Evolutionary conservation across 1,284 basidiomycete species (phyloP).

Genomic region (Pseudozyma pruni): DNA sequence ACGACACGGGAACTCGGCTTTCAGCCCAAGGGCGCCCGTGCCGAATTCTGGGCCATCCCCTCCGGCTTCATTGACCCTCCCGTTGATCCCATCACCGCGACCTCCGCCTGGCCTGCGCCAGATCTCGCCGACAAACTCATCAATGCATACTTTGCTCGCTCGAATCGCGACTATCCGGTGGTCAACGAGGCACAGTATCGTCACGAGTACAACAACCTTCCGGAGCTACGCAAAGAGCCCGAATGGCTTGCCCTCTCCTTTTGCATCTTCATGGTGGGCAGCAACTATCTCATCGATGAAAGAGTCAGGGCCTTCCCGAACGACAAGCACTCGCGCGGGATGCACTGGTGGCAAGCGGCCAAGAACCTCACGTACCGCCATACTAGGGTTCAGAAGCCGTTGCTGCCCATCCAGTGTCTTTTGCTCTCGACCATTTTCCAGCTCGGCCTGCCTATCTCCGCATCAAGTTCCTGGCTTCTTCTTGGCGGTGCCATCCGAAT

Average conservation of each 20-base stretch:
- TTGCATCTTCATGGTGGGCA: constrained; percentile 52
- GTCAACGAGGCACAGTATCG: constrained; percentile 54
- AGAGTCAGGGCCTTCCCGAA: constrained; percentile 19
- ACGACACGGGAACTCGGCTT: constrained; percentile 21
- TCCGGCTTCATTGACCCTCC: constrained; percentile 31
- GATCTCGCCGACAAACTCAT: constrained; percentile 51
- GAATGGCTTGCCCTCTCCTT: constrained; percentile 46
- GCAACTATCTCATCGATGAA: constrained; percentile 40
- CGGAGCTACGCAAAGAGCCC: constrained; percentile 36
- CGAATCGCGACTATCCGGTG: constrained; percentile 51
- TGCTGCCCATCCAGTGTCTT: constrained; percentile 26
- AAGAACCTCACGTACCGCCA: constrained; percentile 23
- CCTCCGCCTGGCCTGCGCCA: constrained; percentile 42
- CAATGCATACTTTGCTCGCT: constrained; percentile 51
- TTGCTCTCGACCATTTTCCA: constrained; percentile 41
- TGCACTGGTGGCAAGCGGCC: constrained; percentile 43
- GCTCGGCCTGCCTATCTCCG: constrained; percentile 35
- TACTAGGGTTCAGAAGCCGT: constrained; percentile 14
- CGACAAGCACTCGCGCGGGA: constrained; percentile 33
- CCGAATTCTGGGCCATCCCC: constrained; percentile 44
- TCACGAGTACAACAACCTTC: constrained; percentile 33
- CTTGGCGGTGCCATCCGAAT: constrained; percentile 49
- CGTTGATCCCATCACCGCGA: constrained; percentile 1
- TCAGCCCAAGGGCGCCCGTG: constrained; percentile 25
- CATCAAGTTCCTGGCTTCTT: constrained; percentile 45